Conservation (phyloP, 176 grass and related monocot genomes). For the Aechmea fasciata region DNA sequence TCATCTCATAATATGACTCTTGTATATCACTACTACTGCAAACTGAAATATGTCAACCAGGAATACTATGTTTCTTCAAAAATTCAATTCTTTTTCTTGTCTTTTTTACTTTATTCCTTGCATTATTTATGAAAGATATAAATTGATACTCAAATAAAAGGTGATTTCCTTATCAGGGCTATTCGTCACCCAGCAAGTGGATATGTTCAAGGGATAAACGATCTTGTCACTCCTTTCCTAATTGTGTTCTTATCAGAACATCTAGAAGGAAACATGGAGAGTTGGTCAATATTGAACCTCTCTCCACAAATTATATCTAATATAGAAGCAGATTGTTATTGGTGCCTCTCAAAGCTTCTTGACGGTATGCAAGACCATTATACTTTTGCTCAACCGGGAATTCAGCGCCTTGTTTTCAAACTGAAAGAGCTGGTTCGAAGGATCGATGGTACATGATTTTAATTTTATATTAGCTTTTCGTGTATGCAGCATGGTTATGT, state of each 20-base stretch:
- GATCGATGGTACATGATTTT: constrained; percentile 58
- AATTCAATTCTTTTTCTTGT: background rate
- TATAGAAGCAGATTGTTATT: constrained; percentile 92
- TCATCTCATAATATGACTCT: too few species aligned
- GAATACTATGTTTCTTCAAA: too few species aligned
- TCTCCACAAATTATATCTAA: constrained; percentile 60
- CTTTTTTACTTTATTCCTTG: constrained; percentile 3
- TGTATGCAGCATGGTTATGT: background rate
- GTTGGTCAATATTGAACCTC: constrained; percentile 65
- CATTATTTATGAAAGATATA: background rate
- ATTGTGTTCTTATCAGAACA: constrained; percentile 92
- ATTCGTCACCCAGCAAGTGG: constrained; percentile 95
- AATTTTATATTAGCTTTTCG: background rate
- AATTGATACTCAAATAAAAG: background rate
- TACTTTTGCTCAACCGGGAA: constrained; percentile 95
- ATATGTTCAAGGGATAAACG: constrained; percentile 99
- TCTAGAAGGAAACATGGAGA: constrained; percentile 76
- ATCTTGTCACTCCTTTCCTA: constrained; percentile 84
- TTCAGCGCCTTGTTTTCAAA: constrained; percentile 90
- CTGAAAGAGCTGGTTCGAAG: constrained; percentile 80
- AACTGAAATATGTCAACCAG: too few species aligned
- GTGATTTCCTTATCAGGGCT: constrained; percentile 40
- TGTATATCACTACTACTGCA: too few species aligned
- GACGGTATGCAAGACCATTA: constrained; percentile 98
- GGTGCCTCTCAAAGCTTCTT: constrained; percentile 93